phyloP scores from a whole-genome alignment of 202 grass and related monocot genomes.

The Carex sylvatica region DNA sequence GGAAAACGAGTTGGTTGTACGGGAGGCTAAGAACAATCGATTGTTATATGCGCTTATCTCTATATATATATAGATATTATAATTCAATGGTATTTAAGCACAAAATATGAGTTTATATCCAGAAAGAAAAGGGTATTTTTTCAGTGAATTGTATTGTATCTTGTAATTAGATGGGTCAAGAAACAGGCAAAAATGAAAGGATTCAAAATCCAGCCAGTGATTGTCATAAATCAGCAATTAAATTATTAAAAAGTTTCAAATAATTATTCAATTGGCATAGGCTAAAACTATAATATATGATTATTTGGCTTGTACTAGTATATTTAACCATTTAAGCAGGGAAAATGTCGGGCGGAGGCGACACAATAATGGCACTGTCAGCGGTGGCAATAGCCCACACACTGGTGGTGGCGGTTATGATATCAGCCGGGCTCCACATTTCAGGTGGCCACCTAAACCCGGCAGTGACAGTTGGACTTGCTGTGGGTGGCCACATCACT shows the following conservation, averaged over 20 bases:
- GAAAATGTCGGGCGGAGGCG: conserved; percentile 49
- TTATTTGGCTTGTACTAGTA: background rate
- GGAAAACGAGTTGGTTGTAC: too few species aligned
- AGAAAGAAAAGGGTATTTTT: background rate
- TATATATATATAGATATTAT: background rate
- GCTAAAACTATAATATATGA: background rate
- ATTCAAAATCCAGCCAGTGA: background rate
- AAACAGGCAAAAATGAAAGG: background rate
- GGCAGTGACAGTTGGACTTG: conserved; percentile 69
- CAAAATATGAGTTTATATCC: background rate
- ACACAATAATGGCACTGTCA: conserved; percentile 61
- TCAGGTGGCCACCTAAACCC: conserved; percentile 88
- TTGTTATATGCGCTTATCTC: too few species aligned
- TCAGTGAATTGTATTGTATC: background rate
- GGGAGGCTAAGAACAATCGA: too few species aligned
- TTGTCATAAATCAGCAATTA: background rate
- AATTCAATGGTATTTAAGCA: background rate
- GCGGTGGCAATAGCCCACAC: conserved; percentile 68
- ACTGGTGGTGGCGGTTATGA: conserved; percentile 64
- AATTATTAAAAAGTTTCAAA: background rate
- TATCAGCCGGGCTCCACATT: conserved; percentile 77
- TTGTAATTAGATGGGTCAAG: background rate
- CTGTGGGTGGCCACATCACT: conserved; percentile 59
- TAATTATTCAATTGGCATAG: background rate
- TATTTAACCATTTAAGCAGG: background rate